Evolutionary conservation across 2,329 filamentous ascomycete genomes (phyloP), one percentile per base, ranked within the genome.

Genomic region (Biscogniauxia sp.): DNA sequence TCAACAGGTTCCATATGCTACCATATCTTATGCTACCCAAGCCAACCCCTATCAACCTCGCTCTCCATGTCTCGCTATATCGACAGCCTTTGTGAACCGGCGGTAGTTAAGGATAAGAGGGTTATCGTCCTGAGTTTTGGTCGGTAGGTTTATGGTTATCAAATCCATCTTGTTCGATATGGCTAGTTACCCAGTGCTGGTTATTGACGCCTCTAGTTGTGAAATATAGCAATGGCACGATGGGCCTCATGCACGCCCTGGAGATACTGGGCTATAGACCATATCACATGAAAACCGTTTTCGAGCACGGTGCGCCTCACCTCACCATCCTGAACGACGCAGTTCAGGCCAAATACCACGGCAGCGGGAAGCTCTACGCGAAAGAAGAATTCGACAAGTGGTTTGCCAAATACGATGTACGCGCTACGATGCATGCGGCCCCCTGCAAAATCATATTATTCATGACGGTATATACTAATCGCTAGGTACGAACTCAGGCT

Each of bases 371-470:
- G 51, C 5, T 19, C 13, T 60, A 60, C 20, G 58, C 8, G 28
- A 56, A 50, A 20, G 55, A 9, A 9, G 58, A 57, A 20, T 61
- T 57, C 23, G 55, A 57, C 28, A 54, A 32, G 37, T 61, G 58
- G 58, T 51, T 61, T 17, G 58, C 58, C 3, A 25, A 55, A n/a
- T 53, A 55, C 19, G 53, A 56, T 53, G 58, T 56, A 45, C 13
- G 37, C 1, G 5, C 17, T 17, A 45, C 7, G 5, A 2, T 15
- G 15, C 17, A 45, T 1, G 11, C 15, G 5, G 6, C 17, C 15
- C 15, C 15, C 5, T 45, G 2, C 11, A 32, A 9, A 32, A 32
- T 3, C 28, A 8, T 32, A 32, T 3, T 7, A 8, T 32, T 7
- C 11, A 8, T 8, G 9, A 3, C 7, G 4, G 7, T 28, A 7